These are phyloP conservation scores for Danielozyma ontarioensis DNA, from an alignment of 805 yeast genomes.

Conservation along the genomic window DNA sequence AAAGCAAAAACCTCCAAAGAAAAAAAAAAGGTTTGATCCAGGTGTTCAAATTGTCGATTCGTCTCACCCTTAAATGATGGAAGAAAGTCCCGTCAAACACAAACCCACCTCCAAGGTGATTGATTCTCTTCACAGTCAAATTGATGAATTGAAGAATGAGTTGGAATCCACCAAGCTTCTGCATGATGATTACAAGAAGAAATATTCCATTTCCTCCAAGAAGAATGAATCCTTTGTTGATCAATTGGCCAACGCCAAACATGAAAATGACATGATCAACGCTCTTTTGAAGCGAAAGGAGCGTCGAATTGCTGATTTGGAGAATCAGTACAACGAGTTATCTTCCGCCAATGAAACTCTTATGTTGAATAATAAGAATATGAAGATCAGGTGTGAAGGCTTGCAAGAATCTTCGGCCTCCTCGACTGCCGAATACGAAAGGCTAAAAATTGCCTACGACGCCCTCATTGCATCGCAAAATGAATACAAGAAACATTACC, in stretches of 20 bases:
- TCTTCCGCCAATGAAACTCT: slow-evolving; percentile 43
- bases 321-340: slow-evolving; percentile 48
- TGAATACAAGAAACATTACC: slow-evolving; percentile 47
- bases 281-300: slow-evolving; percentile 67
- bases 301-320: slow-evolving; percentile 62
- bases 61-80: slow-evolving; percentile 5
- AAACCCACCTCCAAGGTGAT: slow-evolving; percentile 35
- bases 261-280: slow-evolving; percentile 71
- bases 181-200: slow-evolving; percentile 47
- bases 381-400: slow-evolving; percentile 45
- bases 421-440: slow-evolving; percentile 47
- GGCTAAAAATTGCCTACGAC: slow-evolving; percentile 56
- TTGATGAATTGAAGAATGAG: slow-evolving; percentile 42
- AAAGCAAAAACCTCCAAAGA: no score
- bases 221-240: slow-evolving; percentile 54
- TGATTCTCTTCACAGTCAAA: slow-evolving; percentile 48
- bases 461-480: slow-evolving; percentile 47
- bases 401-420: slow-evolving; percentile 42
- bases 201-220: slow-evolving; percentile 41
- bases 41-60: neutral
- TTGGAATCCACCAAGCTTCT: slow-evolving; percentile 33
- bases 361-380: slow-evolving; percentile 43
- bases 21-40: no score
- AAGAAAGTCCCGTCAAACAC: slow-evolving; percentile 16
- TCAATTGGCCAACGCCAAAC: slow-evolving; percentile 65